Evolutionary conservation across 2,329 filamentous ascomycete species (phyloP).

Genomic region (Penicillium rolfsii): DNA sequence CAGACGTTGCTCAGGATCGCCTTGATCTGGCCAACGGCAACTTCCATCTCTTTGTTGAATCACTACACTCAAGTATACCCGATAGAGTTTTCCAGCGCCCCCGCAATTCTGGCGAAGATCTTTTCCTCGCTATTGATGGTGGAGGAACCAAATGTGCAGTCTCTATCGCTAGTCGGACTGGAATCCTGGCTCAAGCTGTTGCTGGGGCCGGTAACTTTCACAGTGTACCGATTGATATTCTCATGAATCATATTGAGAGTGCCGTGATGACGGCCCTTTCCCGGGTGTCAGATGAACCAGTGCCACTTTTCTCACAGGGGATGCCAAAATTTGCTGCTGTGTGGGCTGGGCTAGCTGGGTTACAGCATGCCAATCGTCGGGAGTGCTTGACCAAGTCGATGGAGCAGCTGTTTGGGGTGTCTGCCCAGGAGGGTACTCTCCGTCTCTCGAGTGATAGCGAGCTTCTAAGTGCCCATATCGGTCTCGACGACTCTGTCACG

Average conservation of each 20-base stretch:
- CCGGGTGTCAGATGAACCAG: background rate
- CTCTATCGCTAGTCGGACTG: background rate
- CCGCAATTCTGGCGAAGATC: background rate
- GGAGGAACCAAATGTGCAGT: constrained; percentile 3
- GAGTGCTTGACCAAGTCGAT: background rate
- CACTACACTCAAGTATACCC: background rate
- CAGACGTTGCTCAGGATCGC: background rate
- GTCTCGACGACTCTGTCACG: background rate
- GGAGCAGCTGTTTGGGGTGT: background rate
- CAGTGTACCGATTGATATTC: background rate
- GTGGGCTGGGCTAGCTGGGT: background rate
- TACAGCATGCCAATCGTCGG: constrained; percentile 1
- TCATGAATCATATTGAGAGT: background rate
- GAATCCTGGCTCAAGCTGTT: background rate
- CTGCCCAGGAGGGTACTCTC: background rate
- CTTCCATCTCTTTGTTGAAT: background rate
- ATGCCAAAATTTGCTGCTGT: background rate
- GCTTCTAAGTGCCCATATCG: background rate
- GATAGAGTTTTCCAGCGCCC: too few species aligned
- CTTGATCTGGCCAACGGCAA: background rate
- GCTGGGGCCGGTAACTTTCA: constrained; percentile 3
- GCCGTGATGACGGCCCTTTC: background rate
- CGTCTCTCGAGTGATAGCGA: background rate
- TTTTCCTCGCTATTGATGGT: background rate
- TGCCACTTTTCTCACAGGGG: background rate